Evolutionary conservation across 2,329 filamentous ascomycete genomes (phyloP).

Genomic region (Lizonia empirigonia): DNA sequence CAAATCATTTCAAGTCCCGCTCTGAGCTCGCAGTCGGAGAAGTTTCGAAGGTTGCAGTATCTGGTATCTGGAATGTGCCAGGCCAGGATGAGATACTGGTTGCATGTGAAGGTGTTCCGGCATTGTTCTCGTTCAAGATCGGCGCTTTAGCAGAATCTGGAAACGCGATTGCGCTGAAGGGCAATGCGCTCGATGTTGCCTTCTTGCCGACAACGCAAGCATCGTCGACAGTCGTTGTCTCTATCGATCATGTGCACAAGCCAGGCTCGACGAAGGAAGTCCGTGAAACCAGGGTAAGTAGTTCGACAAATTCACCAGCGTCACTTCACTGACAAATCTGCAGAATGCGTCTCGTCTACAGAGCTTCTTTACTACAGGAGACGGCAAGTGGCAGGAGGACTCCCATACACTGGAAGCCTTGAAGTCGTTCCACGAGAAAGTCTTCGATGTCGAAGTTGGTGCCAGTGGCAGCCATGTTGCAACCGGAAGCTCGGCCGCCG

Average conservation of each 20-base stretch:
- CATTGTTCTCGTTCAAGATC: slow-evolving; percentile 66
- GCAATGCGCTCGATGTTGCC: slow-evolving; percentile 68
- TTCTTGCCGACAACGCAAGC: slow-evolving; percentile 25
- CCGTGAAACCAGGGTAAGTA: slow-evolving; percentile 38
- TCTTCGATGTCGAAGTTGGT: slow-evolving; percentile 17
- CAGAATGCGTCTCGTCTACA: slow-evolving; percentile 33
- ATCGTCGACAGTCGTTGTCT: slow-evolving; percentile 50
- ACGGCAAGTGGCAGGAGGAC: slow-evolving; percentile 35
- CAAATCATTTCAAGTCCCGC: slow-evolving; percentile 26
- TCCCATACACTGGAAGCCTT: slow-evolving; percentile 20
- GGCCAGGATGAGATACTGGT: slow-evolving; percentile 45
- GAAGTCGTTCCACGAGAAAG: slow-evolving; percentile 22
- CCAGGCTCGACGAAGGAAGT: slow-evolving; percentile 55
- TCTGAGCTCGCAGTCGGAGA: slow-evolving; percentile 19
- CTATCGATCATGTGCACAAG: slow-evolving; percentile 61
- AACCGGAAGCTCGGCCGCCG: slow-evolving; percentile 26
- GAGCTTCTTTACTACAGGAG: slow-evolving; percentile 27
- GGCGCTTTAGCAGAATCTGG: slow-evolving; percentile 52
- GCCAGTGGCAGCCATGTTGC: slow-evolving; percentile 1
- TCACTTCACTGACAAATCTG: slow-evolving; percentile 16
- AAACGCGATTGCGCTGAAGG: slow-evolving; percentile 58
- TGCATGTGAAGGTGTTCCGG: slow-evolving; percentile 57
- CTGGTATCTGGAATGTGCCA: slow-evolving; percentile 57
- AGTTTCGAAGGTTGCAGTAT: slow-evolving; percentile 53
- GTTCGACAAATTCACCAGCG: not conserved